Evolutionary conservation across 2,329 filamentous ascomycete genomes (phyloP).

Genomic region (Paraphoma chrysanthemicola): DNA sequence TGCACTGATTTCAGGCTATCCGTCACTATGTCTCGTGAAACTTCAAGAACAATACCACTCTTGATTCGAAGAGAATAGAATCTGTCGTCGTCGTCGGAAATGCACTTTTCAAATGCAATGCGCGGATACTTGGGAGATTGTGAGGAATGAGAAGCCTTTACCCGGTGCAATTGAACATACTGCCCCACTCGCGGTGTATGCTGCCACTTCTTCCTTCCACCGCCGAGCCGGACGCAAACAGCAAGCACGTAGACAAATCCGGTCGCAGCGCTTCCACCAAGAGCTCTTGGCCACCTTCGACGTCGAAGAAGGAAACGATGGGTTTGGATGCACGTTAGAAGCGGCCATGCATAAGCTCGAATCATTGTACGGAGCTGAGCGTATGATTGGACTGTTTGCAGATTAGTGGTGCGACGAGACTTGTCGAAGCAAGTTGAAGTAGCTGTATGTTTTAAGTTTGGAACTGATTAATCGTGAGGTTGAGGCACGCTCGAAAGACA

Average conservation of each 20-base stretch:
- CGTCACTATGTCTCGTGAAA: not conserved
- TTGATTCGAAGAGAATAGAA: no score
- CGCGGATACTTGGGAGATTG: no score
- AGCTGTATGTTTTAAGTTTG: not conserved
- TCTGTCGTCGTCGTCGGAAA: no score
- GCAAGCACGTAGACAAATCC: not conserved
- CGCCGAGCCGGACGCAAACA: not conserved
- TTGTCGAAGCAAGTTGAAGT: not conserved
- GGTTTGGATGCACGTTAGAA: conserved; percentile 2
- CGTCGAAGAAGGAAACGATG: conserved; percentile 1
- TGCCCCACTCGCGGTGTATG: no score
- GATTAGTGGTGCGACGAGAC: not conserved
- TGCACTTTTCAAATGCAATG: no score
- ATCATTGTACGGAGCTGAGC: not conserved
- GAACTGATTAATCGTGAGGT: not conserved
- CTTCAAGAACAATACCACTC: not conserved
- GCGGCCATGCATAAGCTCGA: conserved; percentile 4
- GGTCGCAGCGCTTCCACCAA: not conserved
- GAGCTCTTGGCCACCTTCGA: conserved; percentile 4
- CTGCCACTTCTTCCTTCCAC: no score
- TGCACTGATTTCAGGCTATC: not conserved
- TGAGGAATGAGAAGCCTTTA: no score
- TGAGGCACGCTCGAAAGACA: not conserved
- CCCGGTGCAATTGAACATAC: no score
- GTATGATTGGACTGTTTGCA: not conserved